Evolutionary conservation across 495 filamentous ascomycete genomes (phyloP).

Genomic region (Paragyromitra xinjiangensis): DNA sequence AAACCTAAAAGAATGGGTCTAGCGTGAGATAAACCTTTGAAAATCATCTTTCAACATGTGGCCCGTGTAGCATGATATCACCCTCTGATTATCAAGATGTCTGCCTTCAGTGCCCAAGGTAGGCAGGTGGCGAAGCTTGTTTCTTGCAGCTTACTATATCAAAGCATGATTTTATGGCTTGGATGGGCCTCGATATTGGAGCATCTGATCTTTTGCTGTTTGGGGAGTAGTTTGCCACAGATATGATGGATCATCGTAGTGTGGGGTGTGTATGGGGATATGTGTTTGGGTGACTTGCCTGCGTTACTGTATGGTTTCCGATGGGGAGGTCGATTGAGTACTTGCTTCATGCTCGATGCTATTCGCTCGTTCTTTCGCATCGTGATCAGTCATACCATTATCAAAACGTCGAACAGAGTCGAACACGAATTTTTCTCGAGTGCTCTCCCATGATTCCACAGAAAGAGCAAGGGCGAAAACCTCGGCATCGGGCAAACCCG

Average conservation of each 20-base stretch:
- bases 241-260: not conserved
- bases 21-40: too few relatives aligned
- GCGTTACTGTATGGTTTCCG: not conserved
- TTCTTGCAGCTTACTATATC: too few relatives aligned
- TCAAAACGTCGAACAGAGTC: not conserved
- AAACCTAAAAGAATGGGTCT: too few relatives aligned
- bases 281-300: not conserved
- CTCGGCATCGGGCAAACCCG: not conserved
- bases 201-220: too few relatives aligned
- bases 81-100: too few relatives aligned
- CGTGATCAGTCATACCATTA: not conserved
- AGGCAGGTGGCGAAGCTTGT: too few relatives aligned
- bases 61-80: too few relatives aligned
- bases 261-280: not conserved
- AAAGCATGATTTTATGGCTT: too few relatives aligned
- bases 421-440: not conserved
- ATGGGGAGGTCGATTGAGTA: not conserved
- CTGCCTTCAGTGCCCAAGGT: too few relatives aligned
- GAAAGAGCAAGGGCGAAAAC: not conserved
- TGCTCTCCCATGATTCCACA: slow-evolving; percentile 1
- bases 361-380: not conserved
- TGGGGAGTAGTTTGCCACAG: not conserved
- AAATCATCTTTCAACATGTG: too few relatives aligned
- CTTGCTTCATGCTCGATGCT: not conserved
- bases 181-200: too few relatives aligned